Conservation (phyloP, 192 early-diverging fungal genomes). For the Podila clonocystis region DNA sequence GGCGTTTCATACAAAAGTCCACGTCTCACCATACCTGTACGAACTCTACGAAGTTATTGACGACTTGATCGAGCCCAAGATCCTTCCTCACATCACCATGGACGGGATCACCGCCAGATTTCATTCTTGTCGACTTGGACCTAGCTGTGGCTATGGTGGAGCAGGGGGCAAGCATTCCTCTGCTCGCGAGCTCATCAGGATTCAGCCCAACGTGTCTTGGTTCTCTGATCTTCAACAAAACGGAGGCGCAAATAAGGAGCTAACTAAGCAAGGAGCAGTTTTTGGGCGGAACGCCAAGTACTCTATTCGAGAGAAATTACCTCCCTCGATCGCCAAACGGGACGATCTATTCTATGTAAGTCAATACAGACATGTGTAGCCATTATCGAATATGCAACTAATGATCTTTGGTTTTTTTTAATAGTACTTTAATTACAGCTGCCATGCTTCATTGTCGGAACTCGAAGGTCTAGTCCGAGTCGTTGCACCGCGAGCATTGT, state of each 20-base stretch:
- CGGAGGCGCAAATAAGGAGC: not conserved
- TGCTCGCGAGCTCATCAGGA: slow-evolving; percentile 30
- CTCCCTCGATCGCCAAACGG: slow-evolving; percentile 15
- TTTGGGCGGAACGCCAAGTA: slow-evolving; percentile 6
- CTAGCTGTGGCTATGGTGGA: slow-evolving; percentile 37
- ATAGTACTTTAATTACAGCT: slow-evolving; percentile 39
- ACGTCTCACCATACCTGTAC: slow-evolving; percentile 28
- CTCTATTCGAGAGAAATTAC: slow-evolving; percentile 23
- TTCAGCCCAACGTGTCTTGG: slow-evolving; percentile 44
- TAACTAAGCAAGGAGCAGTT: not conserved
- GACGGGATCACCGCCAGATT: slow-evolving; percentile 31
- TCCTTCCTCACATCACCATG: slow-evolving; percentile 22
- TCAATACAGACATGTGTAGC: not conserved
- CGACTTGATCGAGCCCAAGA: slow-evolving; percentile 34
- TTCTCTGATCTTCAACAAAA: slow-evolving; percentile 18
- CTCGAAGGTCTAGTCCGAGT: slow-evolving; percentile 23
- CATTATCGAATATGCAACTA: not conserved
- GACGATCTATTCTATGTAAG: slow-evolving; percentile 43
- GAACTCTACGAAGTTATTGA: slow-evolving; percentile 38
- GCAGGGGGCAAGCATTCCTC: slow-evolving; percentile 33
- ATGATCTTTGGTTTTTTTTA: not conserved
- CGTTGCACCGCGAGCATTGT: slow-evolving; percentile 14
- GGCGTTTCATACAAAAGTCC: slow-evolving; percentile 53
- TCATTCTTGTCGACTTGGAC: slow-evolving; percentile 40
- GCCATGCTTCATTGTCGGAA: slow-evolving; percentile 36